Conservation (phyloP, 306 rosid species). For the Dryas alaskensis region DNA sequence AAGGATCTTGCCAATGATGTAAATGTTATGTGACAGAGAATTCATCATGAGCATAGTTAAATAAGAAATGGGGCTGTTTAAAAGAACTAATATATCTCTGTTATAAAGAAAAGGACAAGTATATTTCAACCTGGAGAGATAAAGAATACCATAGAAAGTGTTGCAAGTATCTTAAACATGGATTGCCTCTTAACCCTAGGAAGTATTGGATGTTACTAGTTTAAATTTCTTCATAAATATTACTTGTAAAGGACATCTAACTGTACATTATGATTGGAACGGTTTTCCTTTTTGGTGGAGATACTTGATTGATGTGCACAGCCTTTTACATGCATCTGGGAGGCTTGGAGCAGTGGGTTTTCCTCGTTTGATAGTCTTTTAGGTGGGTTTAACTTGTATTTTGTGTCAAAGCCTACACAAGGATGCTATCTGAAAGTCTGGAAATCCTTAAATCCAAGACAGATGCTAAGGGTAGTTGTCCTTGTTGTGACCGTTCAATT, state of each 20-base stretch:
- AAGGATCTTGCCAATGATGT: conserved; percentile 8
- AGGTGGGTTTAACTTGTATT: background rate
- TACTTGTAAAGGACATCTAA: background rate
- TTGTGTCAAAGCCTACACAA: background rate
- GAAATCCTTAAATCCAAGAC: background rate
- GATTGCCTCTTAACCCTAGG: background rate
- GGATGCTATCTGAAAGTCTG: background rate
- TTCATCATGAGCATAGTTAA: background rate
- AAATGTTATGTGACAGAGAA: background rate
- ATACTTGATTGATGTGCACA: background rate
- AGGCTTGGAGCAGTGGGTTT: background rate
- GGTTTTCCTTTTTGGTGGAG: background rate
- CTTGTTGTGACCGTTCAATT: background rate
- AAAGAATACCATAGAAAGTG: background rate
- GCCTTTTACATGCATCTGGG: background rate
- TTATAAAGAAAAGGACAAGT: background rate
- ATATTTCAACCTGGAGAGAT: background rate
- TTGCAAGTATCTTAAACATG: background rate
- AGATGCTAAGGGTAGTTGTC: background rate
- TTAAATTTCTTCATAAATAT: background rate
- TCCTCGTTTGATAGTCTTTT: background rate
- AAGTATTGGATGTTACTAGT: background rate
- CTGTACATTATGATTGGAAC: background rate
- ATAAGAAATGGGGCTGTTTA: background rate
- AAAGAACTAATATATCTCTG: background rate